A percentile compares a stretch with the other conserved stretches of the same genome.
phyloP scores from a whole-genome alignment of 176 grass and related monocot genomes.

The Aegilops sharonensis region DNA sequence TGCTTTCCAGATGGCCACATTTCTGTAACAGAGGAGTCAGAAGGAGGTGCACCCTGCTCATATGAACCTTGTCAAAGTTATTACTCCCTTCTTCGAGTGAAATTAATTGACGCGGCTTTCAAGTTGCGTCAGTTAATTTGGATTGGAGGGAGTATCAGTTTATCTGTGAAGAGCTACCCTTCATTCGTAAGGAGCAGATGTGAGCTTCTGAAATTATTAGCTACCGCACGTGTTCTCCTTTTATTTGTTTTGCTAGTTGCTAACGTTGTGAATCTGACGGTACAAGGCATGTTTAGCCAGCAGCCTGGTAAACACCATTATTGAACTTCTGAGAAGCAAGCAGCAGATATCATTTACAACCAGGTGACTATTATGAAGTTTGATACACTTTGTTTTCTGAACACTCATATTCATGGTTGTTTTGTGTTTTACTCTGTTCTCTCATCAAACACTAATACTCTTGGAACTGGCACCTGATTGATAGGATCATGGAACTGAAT shows the following conservation, averaged over 20 bases:
- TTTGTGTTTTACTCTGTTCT: background rate
- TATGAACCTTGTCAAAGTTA: constrained; percentile 73
- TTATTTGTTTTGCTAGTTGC: too few relatives aligned
- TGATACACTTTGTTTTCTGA: background rate
- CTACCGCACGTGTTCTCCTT: background rate
- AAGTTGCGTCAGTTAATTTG: too few relatives aligned
- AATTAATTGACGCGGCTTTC: too few relatives aligned
- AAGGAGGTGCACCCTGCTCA: constrained; percentile 67
- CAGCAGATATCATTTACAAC: constrained; percentile 67
- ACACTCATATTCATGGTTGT: background rate
- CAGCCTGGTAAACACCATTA: constrained; percentile 71
- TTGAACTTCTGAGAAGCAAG: constrained; percentile 78
- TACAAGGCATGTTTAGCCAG: constrained; percentile 74
- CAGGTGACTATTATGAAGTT: constrained; percentile 46
- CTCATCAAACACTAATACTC: background rate
- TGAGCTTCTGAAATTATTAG: constrained; percentile 43
- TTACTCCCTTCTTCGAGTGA: too few relatives aligned
- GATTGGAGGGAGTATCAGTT: background rate
- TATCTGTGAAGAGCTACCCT: constrained; percentile 74
- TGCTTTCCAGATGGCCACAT: constrained; percentile 67
- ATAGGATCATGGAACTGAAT: constrained; percentile 2
- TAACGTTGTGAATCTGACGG: constrained; percentile 18
- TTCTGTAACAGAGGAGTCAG: constrained; percentile 71
- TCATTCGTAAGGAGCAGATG: constrained; percentile 82
- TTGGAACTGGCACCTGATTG: background rate